Conservation (phyloP, 2,329 filamentous ascomycete genomes). For the Raffaelea albimanens region DNA sequence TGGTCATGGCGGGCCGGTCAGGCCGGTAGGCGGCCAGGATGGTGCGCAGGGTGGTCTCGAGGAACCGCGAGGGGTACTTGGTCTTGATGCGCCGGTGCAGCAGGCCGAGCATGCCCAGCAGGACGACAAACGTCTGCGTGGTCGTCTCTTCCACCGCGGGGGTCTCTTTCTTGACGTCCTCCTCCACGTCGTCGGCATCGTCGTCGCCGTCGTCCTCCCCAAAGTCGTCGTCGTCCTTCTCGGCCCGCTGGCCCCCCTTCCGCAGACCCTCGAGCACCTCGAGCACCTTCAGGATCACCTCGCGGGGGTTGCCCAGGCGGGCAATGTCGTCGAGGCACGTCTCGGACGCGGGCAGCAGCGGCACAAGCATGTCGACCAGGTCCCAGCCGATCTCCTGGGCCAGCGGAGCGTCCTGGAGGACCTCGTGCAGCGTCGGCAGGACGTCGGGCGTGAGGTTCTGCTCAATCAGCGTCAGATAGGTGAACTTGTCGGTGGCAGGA, state of each 20-base stretch:
- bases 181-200: slow-evolving; percentile 21
- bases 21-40: slow-evolving; percentile 57
- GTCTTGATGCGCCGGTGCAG: slow-evolving; percentile 54
- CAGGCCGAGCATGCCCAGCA: slow-evolving; percentile 7
- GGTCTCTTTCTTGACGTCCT: slow-evolving; percentile 10
- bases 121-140: slow-evolving; percentile 11
- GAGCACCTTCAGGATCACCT: slow-evolving; percentile 72
- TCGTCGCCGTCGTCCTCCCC: slow-evolving; percentile 17
- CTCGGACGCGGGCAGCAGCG: slow-evolving; percentile 58
- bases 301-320: slow-evolving; percentile 67
- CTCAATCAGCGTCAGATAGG: slow-evolving; percentile 70
- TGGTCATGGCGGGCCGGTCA: slow-evolving; percentile 56
- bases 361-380: slow-evolving; percentile 64
- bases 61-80: slow-evolving; percentile 67
- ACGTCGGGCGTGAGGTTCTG: slow-evolving; percentile 59
- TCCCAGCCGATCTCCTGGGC: slow-evolving; percentile 79
- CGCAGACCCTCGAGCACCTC: slow-evolving; percentile 55
- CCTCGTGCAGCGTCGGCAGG: slow-evolving; percentile 57
- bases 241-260: slow-evolving; percentile 18
- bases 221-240: slow-evolving; percentile 23
- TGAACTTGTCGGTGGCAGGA: slow-evolving; percentile 55
- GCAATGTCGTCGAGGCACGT: slow-evolving; percentile 65
- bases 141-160: slow-evolving; percentile 13
- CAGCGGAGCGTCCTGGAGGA: slow-evolving; percentile 49
- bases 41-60: slow-evolving; percentile 66